Evolutionary conservation across 768 basidiomycete genomes (phyloP), one percentile per base, ranked within the genome.

Genomic region (Gymnopilus dilepis): DNA sequence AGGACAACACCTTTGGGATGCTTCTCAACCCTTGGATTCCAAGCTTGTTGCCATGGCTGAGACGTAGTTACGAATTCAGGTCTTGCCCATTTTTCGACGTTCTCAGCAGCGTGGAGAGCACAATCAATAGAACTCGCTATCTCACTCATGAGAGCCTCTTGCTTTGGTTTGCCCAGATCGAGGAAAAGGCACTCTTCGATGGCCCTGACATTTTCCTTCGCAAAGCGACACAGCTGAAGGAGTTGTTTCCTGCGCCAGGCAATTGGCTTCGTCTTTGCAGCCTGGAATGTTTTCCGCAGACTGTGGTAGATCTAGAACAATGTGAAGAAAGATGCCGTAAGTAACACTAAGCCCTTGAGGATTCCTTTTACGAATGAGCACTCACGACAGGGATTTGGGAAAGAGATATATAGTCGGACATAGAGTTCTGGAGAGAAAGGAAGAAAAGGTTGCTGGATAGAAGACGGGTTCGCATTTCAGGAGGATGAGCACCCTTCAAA

Each of bases 221-320:
- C 72, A 74, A 90, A 73, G 26, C 79, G 83, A 22, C 84, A 86
- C 31, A 92, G 78, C 64, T 87, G 86, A 42, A 78, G 76, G 43
- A 92, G 80, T 64, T 93, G 91, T 42, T 83, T 78, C 56, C 83
- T 82, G 17, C 91, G 82, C 81, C 84, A 92, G 60, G 74, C 72
- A 38, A 91, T 65, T 2, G 85, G 74, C 17, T 76, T 78, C 0
- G 85, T 82, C 37, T 75, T 64, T 3, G 86, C 84, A 0, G 77
- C 64, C n/a, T 71, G 71, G 74, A 90, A 91, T 7, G 82, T 83
- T 30, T 73, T 69, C 6, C 72, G 74, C 6, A 90, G 65, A 1
- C 65, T 64, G 4, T 71, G 65, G 22, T 72, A 70, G 48, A 78
- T 77, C 79, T 80, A n/a, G n/a, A n/a, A n/a, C n/a, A n/a, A n/a